Evolutionary conservation across 768 basidiomycete genomes (phyloP).

Genomic region (Naganishia randhawae): DNA sequence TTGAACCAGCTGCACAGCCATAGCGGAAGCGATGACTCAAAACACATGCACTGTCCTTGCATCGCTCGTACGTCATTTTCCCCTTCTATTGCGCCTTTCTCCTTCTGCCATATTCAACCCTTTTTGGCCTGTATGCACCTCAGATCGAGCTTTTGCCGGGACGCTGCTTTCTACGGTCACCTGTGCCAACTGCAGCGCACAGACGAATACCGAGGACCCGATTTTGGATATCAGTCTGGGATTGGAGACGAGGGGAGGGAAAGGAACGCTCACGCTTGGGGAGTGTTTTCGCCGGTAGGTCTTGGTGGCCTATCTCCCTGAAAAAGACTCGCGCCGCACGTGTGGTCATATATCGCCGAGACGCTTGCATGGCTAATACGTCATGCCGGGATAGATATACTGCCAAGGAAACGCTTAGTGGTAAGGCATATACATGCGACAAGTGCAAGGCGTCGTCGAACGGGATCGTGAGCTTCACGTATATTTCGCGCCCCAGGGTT

Average conservation of each 20-base stretch:
- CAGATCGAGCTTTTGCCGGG: conserved; percentile 77
- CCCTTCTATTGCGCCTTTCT: background rate
- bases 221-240: conserved; percentile 89
- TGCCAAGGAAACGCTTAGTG: conserved; percentile 73
- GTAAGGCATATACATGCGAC: conserved; percentile 76
- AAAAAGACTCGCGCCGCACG: too few relatives aligned
- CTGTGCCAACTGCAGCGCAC: conserved; percentile 77
- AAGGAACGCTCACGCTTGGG: conserved; percentile 57
- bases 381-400: conserved; percentile 72
- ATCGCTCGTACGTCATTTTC: conserved; percentile 60
- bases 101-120: background rate
- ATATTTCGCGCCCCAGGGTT: background rate
- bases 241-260: conserved; percentile 54
- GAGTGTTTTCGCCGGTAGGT: conserved; percentile 70
- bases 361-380: too few relatives aligned
- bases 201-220: conserved; percentile 76
- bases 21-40: conserved; percentile 70
- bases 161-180: conserved; percentile 81
- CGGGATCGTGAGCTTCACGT: background rate
- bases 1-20: conserved; percentile 83
- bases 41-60: conserved; percentile 65
- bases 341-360: too few relatives aligned
- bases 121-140: too few relatives aligned
- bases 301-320: too few relatives aligned
- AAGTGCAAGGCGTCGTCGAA: conserved; percentile 59